phyloP scores from a whole-genome alignment of 2,329 filamentous ascomycete genomes.

The Curvularia lunata region DNA sequence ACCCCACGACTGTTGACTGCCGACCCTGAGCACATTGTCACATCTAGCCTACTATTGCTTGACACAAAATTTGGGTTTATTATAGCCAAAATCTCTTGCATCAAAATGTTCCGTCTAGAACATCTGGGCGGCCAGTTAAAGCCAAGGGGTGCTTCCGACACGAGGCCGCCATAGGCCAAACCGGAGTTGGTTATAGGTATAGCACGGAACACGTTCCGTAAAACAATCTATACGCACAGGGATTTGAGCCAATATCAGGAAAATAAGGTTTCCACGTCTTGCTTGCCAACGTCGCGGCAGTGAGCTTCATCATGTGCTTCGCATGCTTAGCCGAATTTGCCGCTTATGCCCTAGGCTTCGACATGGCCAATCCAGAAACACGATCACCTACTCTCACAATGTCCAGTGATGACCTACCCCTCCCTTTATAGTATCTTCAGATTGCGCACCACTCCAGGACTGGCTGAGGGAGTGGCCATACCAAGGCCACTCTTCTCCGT shows the following conservation, averaged over 20 bases:
- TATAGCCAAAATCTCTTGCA: background rate
- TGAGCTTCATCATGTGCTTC: slow-evolving; percentile 23
- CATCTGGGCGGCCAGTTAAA: background rate
- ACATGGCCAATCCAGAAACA: slow-evolving; percentile 2
- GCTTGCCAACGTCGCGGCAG: slow-evolving; percentile 10
- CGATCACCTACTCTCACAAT: background rate
- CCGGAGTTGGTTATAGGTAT: background rate
- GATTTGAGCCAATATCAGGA: background rate
- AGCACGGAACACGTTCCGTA: background rate
- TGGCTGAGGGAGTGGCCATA: background rate
- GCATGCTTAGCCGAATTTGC: slow-evolving; percentile 24
- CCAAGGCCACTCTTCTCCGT: background rate
- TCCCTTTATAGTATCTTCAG: slow-evolving; percentile 10
- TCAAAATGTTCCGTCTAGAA: background rate
- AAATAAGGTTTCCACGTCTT: background rate
- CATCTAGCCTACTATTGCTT: background rate
- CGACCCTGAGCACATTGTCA: slow-evolving; percentile 10
- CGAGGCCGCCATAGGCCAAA: background rate
- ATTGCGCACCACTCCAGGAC: slow-evolving; percentile 4
- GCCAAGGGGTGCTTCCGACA: background rate
- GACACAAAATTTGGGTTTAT: background rate
- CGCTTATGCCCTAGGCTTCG: slow-evolving; percentile 13
- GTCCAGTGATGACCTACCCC: background rate
- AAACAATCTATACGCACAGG: background rate
- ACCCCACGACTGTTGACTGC: slow-evolving; percentile 14